Evolutionary conservation across 2,329 filamentous ascomycete species (phyloP).

Genomic region (Verticillium zaregamsianum): DNA sequence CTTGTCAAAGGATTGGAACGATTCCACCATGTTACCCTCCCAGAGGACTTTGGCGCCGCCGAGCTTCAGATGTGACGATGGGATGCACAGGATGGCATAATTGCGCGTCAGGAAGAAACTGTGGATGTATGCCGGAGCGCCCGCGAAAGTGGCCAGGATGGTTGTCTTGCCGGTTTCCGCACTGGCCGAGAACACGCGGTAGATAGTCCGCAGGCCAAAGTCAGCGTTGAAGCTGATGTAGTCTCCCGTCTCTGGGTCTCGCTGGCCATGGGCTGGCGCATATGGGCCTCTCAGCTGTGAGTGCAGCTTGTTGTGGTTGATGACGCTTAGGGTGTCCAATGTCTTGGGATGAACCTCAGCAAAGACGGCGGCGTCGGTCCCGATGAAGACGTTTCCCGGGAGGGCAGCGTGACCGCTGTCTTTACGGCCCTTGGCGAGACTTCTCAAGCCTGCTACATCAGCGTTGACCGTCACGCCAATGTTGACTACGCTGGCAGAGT

Average conservation of each 20-base stretch:
- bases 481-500: conserved; percentile 33
- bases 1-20: conserved; percentile 60
- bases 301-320: conserved; percentile 58
- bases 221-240: conserved; percentile 78
- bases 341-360: conserved; percentile 66
- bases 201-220: conserved; percentile 51
- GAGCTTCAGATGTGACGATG: conserved; percentile 56
- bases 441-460: conserved; percentile 56
- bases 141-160: conserved; percentile 64
- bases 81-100: conserved; percentile 71
- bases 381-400: conserved; percentile 46
- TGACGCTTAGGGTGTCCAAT: conserved; percentile 64
- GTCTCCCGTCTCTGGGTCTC: conserved; percentile 69
- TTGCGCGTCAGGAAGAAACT: conserved; percentile 71
- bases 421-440: conserved; percentile 7
- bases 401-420: conserved; percentile 9
- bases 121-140: conserved; percentile 69
- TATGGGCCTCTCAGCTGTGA: conserved; percentile 63
- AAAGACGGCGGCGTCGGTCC: conserved; percentile 53
- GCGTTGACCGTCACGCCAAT: conserved; percentile 62
- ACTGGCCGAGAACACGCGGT: conserved; percentile 69
- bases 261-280: conserved; percentile 67
- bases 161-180: conserved; percentile 60
- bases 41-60: conserved; percentile 59
- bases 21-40: conserved; percentile 64